Evolutionary conservation across 78 protist species (phyloP).

Genomic region (Creolimax fragrantissima): DNA sequence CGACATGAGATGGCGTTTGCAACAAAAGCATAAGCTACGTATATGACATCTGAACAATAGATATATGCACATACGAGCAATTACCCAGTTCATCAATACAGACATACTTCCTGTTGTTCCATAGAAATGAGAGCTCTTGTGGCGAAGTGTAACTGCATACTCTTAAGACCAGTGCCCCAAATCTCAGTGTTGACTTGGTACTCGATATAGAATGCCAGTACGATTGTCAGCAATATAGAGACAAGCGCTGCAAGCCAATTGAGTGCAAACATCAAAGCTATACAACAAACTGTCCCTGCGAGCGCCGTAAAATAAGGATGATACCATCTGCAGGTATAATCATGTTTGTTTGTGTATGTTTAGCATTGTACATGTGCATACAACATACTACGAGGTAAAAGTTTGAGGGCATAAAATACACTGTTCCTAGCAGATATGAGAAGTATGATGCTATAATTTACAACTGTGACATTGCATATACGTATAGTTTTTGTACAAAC

Average conservation of each 20-base stretch:
- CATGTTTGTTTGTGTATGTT: neutral
- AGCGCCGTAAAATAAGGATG: neutral
- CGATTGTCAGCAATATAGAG: neutral
- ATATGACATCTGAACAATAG: no score
- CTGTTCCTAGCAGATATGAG: no score
- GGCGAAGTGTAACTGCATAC: conserved; percentile 23
- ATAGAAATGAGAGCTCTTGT: conserved; percentile 3
- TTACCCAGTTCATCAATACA: neutral
- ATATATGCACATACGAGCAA: neutral
- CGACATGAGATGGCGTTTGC: no score
- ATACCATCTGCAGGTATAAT: neutral
- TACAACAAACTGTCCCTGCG: conserved; percentile 8
- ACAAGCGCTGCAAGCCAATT: conserved; percentile 10
- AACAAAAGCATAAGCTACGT: no score
- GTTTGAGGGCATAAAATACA: no score
- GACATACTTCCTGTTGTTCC: neutral
- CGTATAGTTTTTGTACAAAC: no score
- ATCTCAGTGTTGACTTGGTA: neutral
- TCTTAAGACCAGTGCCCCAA: conserved; percentile 42
- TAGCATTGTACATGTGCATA: neutral
- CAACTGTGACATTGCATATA: no score
- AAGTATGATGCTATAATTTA: no score
- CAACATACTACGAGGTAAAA: no score
- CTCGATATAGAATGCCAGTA: conserved; percentile 1
- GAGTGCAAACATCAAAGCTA: conserved; percentile 27